Evolutionary conservation across 805 yeast genomes (phyloP).

Genomic region (Candida sanyiensis): DNA sequence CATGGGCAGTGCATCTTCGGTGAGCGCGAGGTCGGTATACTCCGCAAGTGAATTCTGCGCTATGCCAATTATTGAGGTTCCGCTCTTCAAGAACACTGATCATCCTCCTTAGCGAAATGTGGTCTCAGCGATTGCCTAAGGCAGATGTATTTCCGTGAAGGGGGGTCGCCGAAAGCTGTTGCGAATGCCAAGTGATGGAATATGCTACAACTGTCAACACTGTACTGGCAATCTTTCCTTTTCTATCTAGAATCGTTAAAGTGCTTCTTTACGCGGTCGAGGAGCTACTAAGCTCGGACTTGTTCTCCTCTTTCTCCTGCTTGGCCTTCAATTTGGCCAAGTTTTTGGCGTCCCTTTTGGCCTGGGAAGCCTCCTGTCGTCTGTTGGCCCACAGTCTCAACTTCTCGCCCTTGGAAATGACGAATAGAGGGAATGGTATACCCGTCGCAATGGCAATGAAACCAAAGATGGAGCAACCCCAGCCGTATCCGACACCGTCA

Average conservation of each 20-base stretch:
- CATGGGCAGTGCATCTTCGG: slow-evolving; percentile 26
- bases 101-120: not conserved
- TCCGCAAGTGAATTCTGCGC: no score
- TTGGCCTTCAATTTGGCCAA: slow-evolving; percentile 29
- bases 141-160: no score
- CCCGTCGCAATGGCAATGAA: slow-evolving; percentile 52
- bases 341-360: slow-evolving; percentile 38
- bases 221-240: no score
- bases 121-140: no score
- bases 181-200: no score
- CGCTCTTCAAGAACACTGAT: no score
- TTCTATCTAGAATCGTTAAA: no score
- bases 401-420: slow-evolving; percentile 49
- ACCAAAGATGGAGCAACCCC: slow-evolving; percentile 65
- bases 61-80: no score
- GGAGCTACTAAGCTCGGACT: not conserved
- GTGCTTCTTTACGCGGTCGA: no score
- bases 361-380: slow-evolving; percentile 42
- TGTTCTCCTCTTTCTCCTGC: slow-evolving; percentile 6
- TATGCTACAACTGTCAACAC: no score
- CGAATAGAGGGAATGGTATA: slow-evolving; percentile 60
- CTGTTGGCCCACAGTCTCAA: slow-evolving; percentile 54
- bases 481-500: slow-evolving; percentile 52
- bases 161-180: no score
- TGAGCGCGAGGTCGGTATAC: slow-evolving; percentile 13